A percentile compares a stretch with the other conserved stretches of the same genome.
phyloP scores from a whole-genome alignment of 495 filamentous ascomycete genomes.

The Saxispiralis lemnorum region DNA sequence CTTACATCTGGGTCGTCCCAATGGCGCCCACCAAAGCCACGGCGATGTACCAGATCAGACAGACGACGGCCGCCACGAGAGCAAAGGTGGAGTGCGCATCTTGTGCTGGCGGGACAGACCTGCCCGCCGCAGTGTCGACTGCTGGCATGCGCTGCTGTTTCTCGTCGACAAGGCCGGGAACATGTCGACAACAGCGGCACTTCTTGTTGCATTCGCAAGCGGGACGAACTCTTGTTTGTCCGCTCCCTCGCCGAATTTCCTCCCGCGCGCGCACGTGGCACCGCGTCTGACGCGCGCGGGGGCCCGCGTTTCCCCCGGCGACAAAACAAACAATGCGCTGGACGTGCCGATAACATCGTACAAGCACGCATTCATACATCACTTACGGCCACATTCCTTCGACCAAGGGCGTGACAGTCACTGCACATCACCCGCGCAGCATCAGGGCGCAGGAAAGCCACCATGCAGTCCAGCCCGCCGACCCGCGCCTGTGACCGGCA shows the following conservation, averaged over 20 bases:
- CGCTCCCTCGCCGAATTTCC: too few species aligned
- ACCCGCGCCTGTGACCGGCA: constrained; percentile 8
- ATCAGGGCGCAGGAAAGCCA: neutral
- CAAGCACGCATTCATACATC: too few species aligned
- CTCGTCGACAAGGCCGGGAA: neutral
- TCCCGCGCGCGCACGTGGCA: too few species aligned
- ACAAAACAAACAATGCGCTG: too few species aligned
- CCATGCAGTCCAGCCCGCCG: constrained; percentile 13
- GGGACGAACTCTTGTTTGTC: too few species aligned
- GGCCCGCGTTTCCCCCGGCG: too few species aligned
- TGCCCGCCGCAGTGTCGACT: neutral
- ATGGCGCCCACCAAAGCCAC: constrained; percentile 39
- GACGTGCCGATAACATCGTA: too few species aligned
- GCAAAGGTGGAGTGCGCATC: constrained; percentile 6
- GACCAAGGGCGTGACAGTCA: neutral
- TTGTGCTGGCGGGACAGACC: neutral
- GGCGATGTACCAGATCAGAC: constrained; percentile 40
- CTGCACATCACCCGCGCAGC: neutral
- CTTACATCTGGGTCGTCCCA: constrained; percentile 45
- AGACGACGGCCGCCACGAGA: constrained; percentile 14
- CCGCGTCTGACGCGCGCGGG: too few species aligned
- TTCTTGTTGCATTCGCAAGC: too few species aligned
- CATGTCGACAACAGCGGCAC: neutral
- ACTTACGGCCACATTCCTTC: too few species aligned
- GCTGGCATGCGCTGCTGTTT: constrained; percentile 3